Conservation (phyloP, 2,329 filamentous ascomycete genomes). For the Scedosporium aurantiacum region DNA sequence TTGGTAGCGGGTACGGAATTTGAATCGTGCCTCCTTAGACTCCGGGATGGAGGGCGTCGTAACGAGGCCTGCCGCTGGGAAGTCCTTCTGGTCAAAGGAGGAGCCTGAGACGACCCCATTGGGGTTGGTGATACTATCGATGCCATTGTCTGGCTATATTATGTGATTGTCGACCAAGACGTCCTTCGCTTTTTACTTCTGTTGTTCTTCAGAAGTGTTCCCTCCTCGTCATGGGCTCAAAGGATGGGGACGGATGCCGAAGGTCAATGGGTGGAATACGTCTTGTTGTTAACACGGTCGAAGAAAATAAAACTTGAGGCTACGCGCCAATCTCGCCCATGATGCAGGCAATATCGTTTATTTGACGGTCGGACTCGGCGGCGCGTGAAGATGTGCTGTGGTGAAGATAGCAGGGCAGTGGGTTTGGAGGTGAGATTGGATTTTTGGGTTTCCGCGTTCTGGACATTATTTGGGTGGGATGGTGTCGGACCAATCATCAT, state of each 20-base stretch:
- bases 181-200: not conserved
- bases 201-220: not conserved
- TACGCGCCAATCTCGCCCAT: constrained; percentile 6
- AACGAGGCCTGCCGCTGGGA: constrained; percentile 43
- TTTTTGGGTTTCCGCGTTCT: not conserved
- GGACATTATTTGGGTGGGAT: constrained; percentile 17
- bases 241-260: not conserved
- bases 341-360: constrained; percentile 1
- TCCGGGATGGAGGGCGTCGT: constrained; percentile 36
- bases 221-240: not conserved
- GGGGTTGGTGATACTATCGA: constrained; percentile 43
- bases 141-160: constrained; percentile 28
- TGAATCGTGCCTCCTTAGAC: constrained; percentile 33
- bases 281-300: not conserved
- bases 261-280: not conserved
- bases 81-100: constrained; percentile 36
- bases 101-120: constrained; percentile 33
- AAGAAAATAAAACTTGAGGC: constrained; percentile 6
- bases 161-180: too few species aligned
- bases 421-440: constrained; percentile 4
- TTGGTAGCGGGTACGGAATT: constrained; percentile 23
- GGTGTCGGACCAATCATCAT: constrained; percentile 18
- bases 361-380: not conserved
- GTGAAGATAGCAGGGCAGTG: constrained; percentile 7
- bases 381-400: constrained; percentile 3